Evolutionary conservation across 2,329 filamentous ascomycete genomes (phyloP).

Genomic region (Beauveria caledonica): DNA sequence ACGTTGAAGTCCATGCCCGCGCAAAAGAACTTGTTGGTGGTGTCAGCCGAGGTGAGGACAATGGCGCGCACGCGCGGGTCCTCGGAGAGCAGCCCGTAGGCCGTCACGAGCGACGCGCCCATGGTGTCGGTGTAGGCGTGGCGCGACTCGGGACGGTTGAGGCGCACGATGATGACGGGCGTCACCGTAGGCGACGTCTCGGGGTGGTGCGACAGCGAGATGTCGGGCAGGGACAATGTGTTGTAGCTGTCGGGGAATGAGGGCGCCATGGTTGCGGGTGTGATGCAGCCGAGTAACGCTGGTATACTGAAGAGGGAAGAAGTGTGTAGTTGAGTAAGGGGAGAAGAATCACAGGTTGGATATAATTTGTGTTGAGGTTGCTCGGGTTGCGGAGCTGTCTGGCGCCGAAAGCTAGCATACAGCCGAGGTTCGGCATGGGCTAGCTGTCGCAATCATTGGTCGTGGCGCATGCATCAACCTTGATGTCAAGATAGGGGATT

Average conservation of each 20-base stretch:
- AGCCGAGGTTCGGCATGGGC: slow-evolving; percentile 7
- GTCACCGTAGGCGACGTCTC: slow-evolving; percentile 45
- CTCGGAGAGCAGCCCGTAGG: slow-evolving; percentile 40
- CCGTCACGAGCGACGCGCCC: slow-evolving; percentile 50
- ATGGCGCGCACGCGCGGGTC: slow-evolving; percentile 48
- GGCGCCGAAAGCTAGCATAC: not conserved
- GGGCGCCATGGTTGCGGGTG: slow-evolving; percentile 15
- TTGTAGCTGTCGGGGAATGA: slow-evolving; percentile 31
- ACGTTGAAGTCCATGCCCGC: slow-evolving; percentile 48
- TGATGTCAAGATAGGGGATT: not conserved
- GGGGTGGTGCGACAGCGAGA: slow-evolving; percentile 43
- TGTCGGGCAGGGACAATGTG: slow-evolving; percentile 31
- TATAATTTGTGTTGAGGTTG: not conserved
- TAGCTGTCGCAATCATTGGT: not conserved
- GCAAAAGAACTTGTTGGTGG: slow-evolving; percentile 44
- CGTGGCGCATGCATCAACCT: not conserved
- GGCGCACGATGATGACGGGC: slow-evolving; percentile 52
- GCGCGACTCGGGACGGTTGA: slow-evolving; percentile 56
- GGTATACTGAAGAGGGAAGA: not conserved
- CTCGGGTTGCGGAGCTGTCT: not conserved
- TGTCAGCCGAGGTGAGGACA: slow-evolving; percentile 45
- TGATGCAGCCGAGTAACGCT: not conserved
- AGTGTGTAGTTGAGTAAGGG: not conserved
- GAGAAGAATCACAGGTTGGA: not conserved
- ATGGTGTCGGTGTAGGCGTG: slow-evolving; percentile 64